phyloP scores from a whole-genome alignment of 2,329 filamentous ascomycete species.

The Hypomyces perniciosus region DNA sequence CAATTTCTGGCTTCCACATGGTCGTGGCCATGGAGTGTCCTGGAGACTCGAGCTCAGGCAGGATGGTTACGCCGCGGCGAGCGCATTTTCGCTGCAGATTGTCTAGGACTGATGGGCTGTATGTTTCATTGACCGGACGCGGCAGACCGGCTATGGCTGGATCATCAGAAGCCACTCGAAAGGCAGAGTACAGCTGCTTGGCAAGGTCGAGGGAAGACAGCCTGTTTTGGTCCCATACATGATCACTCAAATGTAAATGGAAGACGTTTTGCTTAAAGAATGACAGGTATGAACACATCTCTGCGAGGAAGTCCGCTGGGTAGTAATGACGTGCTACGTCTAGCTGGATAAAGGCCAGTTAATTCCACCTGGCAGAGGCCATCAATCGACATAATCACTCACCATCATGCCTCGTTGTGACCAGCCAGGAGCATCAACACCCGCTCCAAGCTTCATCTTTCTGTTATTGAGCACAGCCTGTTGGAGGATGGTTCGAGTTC shows the following conservation, averaged over 20 bases:
- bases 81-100: slow-evolving; percentile 45
- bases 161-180: slow-evolving; percentile 32
- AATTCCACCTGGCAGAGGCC: background rate
- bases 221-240: slow-evolving; percentile 44
- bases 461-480: slow-evolving; percentile 35
- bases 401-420: slow-evolving; percentile 13
- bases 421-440: slow-evolving; percentile 11
- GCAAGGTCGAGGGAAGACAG: slow-evolving; percentile 41
- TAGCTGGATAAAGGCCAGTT: slow-evolving; percentile 4
- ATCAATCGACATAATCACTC: background rate
- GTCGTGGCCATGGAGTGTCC: slow-evolving; percentile 47
- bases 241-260: slow-evolving; percentile 44
- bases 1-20: slow-evolving; percentile 50
- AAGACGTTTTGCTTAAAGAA: slow-evolving; percentile 46
- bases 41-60: slow-evolving; percentile 50
- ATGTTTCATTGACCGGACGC: slow-evolving; percentile 34
- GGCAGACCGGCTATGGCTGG: slow-evolving; percentile 30
- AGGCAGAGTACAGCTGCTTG: slow-evolving; percentile 39
- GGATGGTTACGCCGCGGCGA: slow-evolving; percentile 43
- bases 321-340: slow-evolving; percentile 23
- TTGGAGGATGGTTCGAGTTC: slow-evolving; percentile 49
- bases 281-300: slow-evolving; percentile 38
- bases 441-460: slow-evolving; percentile 9
- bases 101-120: slow-evolving; percentile 35
- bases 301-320: slow-evolving; percentile 30